These are phyloP conservation scores for Eucalyptus polybractea DNA, from an alignment of 345 rosid species.

Conservation along the genomic window DNA sequence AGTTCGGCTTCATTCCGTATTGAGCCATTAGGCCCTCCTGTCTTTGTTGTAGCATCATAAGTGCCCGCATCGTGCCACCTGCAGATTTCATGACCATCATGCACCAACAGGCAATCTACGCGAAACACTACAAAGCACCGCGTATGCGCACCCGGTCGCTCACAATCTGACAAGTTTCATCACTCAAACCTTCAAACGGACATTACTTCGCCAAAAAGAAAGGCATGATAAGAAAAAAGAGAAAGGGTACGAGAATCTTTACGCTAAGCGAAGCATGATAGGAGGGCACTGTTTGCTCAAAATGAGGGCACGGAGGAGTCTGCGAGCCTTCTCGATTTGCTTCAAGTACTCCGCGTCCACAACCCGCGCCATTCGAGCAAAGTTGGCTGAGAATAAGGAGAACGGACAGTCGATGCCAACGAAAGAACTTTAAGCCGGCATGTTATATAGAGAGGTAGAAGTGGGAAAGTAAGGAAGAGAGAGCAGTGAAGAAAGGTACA, in stretches of 20 bases:
- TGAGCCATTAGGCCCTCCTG: constrained; percentile 91
- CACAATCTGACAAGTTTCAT: not conserved
- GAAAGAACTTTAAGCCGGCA: not conserved
- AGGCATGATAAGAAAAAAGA: not conserved
- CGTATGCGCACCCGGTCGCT: not conserved
- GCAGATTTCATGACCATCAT: not conserved
- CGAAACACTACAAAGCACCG: not conserved
- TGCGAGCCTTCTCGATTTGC: constrained; percentile 60
- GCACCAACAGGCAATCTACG: not conserved
- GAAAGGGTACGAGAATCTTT: not conserved
- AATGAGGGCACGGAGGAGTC: constrained; percentile 74
- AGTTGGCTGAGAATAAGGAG: not conserved
- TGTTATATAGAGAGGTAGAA: not conserved
- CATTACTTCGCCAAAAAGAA: not conserved
- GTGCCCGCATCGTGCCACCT: constrained; percentile 97
- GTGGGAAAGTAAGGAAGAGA: not conserved
- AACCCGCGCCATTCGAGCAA: constrained; percentile 11
- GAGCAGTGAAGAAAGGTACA: not conserved
- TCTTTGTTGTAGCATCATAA: constrained; percentile 59
- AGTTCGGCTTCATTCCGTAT: constrained; percentile 46
- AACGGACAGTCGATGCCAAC: not conserved
- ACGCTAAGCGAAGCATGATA: constrained; percentile 92
- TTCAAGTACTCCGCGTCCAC: constrained; percentile 46
- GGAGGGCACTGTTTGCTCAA: constrained; percentile 59
- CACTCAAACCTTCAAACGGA: not conserved